Evolutionary conservation across 2,329 filamentous ascomycete species (phyloP).

Genomic region (Pseudogymnoascus sp.): DNA sequence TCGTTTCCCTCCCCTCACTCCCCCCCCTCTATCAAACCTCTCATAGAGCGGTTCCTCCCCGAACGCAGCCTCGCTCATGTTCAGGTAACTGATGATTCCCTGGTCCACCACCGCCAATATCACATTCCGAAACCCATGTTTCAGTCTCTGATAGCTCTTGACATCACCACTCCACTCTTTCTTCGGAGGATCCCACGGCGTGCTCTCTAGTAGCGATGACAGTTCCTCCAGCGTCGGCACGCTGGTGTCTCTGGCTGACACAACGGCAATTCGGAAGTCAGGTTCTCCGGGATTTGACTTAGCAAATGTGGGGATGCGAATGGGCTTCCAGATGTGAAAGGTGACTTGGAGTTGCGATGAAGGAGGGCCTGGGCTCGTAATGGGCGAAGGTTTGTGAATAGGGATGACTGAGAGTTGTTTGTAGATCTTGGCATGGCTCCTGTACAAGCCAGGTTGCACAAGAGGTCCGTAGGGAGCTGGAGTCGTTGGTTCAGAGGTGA

Average conservation of each 20-base stretch:
- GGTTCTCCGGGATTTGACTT: constrained; percentile 73
- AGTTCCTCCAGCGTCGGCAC: constrained; percentile 71
- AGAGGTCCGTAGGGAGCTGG: constrained; percentile 44
- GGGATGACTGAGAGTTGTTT: constrained; percentile 66
- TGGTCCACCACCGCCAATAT: constrained; percentile 83
- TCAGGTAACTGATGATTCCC: constrained; percentile 80
- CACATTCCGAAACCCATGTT: constrained; percentile 77
- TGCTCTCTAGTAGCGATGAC: constrained; percentile 61
- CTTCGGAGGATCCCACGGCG: constrained; percentile 58
- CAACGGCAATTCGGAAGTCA: constrained; percentile 78
- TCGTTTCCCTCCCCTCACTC: constrained; percentile 31
- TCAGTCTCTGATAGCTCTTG: constrained; percentile 67
- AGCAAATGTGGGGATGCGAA: constrained; percentile 53
- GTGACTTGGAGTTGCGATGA: constrained; percentile 33
- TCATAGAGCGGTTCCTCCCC: constrained; percentile 66
- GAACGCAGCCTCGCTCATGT: constrained; percentile 74
- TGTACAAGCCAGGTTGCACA: constrained; percentile 56
- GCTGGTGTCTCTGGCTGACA: constrained; percentile 63
- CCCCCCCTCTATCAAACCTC: constrained; percentile 41
- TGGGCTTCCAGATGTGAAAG: constrained; percentile 76
- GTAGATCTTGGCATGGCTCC: constrained; percentile 66
- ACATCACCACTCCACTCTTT: constrained; percentile 35
- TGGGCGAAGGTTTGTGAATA: constrained; percentile 53
- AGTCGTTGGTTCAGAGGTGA: constrained; percentile 18
- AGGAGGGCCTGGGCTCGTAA: constrained; percentile 28